These are phyloP conservation scores for Quillaja saponaria DNA, from an alignment of 306 rosid genomes.

Conservation along the genomic window DNA sequence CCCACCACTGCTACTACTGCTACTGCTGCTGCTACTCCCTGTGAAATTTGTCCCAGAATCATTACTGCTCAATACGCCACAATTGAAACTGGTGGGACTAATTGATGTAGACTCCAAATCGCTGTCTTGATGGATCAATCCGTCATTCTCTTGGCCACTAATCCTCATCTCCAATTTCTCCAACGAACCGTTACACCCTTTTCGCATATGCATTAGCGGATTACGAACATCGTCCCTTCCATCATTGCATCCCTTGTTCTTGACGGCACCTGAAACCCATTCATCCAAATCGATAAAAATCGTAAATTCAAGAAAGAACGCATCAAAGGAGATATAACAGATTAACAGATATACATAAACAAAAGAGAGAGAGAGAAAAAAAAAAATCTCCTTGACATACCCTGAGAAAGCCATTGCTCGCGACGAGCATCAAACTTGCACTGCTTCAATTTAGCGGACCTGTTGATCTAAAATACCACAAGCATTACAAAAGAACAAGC, in stretches of 20 bases:
- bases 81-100: constrained; percentile 58
- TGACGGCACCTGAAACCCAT: constrained; percentile 54
- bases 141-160: constrained; percentile 46
- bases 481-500: not conserved
- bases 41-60: constrained; percentile 80
- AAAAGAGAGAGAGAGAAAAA: not conserved
- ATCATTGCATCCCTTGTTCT: constrained; percentile 64
- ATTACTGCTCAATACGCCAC: constrained; percentile 56
- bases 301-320: constrained; percentile 17
- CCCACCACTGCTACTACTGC: constrained; percentile 71
- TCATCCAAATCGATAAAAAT: constrained; percentile 26
- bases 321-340: not conserved
- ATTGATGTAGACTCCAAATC: constrained; percentile 62
- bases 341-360: not conserved
- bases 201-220: constrained; percentile 11
- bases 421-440: constrained; percentile 95
- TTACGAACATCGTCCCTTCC: constrained; percentile 42
- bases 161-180: constrained; percentile 51
- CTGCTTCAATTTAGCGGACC: constrained; percentile 97
- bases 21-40: constrained; percentile 57
- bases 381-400: constrained; percentile 32
- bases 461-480: constrained; percentile 57
- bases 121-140: constrained; percentile 56
- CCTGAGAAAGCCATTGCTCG: constrained; percentile 95
- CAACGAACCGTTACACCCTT: constrained; percentile 43